Evolutionary conservation across 352 stramenopile species (phyloP).

Genomic region (Phytophthora sp.): DNA sequence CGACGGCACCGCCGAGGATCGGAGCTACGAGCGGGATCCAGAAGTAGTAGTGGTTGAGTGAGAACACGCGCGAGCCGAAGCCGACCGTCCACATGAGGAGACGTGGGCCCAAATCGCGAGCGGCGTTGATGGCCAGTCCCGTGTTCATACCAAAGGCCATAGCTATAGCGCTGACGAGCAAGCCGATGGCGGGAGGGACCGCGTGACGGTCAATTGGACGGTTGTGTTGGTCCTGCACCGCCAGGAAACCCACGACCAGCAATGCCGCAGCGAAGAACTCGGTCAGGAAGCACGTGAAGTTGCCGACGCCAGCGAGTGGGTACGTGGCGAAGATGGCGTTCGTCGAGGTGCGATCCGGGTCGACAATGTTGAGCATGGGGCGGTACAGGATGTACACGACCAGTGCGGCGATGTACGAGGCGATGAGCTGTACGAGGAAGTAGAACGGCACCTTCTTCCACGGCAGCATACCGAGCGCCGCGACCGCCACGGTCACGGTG

Average conservation of each 20-base stretch:
- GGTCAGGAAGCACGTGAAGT: constrained; percentile 46
- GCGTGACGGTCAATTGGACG: constrained; percentile 68
- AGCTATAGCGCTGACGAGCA: constrained; percentile 75
- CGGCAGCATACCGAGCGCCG: constrained; percentile 44
- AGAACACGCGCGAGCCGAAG: constrained; percentile 76
- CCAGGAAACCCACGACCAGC: constrained; percentile 70
- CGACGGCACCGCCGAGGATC: constrained; percentile 58
- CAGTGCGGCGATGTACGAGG: constrained; percentile 43
- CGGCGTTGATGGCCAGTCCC: constrained; percentile 74
- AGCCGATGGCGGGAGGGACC: constrained; percentile 72
- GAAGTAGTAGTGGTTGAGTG: constrained; percentile 71
- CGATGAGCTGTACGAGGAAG: constrained; percentile 47
- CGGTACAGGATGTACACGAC: constrained; percentile 59
- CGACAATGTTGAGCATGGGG: constrained; percentile 47
- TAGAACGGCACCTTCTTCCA: constrained; percentile 57
- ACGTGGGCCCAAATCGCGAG: constrained; percentile 70
- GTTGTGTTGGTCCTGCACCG: constrained; percentile 77
- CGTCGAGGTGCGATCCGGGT: constrained; percentile 40
- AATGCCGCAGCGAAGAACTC: constrained; percentile 49
- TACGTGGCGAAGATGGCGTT: constrained; percentile 48
- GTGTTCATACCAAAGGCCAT: constrained; percentile 86
- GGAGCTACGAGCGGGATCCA: constrained; percentile 72
- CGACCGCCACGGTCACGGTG: constrained; percentile 53
- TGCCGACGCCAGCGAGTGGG: constrained; percentile 38
- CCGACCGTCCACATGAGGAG: constrained; percentile 69